These are phyloP conservation scores for Aspergillus sparsus DNA, from an alignment of 495 filamentous ascomycete species.

Conservation along the genomic window DNA sequence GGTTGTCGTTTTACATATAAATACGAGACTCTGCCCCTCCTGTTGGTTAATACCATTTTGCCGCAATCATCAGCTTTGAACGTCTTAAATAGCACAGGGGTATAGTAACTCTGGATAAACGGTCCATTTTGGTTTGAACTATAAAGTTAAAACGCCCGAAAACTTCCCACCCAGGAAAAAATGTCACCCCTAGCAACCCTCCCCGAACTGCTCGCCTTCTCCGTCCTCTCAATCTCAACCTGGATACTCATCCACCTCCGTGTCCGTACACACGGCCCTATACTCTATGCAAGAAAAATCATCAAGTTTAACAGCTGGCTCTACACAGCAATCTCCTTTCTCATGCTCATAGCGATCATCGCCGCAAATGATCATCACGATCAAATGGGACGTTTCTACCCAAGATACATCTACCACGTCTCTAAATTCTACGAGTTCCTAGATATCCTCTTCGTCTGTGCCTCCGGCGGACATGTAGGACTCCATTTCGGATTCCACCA, in stretches of 20 bases:
- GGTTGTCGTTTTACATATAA: too few species aligned
- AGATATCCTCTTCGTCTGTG: slow-evolving; percentile 9
- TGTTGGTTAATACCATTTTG: too few species aligned
- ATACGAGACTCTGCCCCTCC: too few species aligned
- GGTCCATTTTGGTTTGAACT: too few species aligned
- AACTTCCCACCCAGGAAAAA: not conserved
- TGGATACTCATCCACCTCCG: slow-evolving; percentile 2
- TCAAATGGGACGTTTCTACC: not conserved
- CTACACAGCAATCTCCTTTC: not conserved
- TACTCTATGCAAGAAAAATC: not conserved
- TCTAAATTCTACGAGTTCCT: slow-evolving; percentile 14
- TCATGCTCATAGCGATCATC: not conserved
- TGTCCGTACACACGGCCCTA: not conserved
- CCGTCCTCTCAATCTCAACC: not conserved
- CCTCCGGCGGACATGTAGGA: not conserved
- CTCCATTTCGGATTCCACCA: slow-evolving; percentile 4
- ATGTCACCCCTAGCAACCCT: slow-evolving; percentile 2
- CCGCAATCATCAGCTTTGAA: too few species aligned
- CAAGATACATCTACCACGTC: slow-evolving; percentile 2
- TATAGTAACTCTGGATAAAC: too few species aligned
- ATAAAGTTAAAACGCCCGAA: too few species aligned
- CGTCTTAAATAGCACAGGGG: too few species aligned
- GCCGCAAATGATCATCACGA: not conserved
- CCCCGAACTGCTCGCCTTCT: not conserved
- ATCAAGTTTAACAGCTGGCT: slow-evolving; percentile 1